These are phyloP conservation scores for Amanita pallidorosea DNA, from an alignment of 768 basidiomycete genomes.

Conservation along the genomic window DNA sequence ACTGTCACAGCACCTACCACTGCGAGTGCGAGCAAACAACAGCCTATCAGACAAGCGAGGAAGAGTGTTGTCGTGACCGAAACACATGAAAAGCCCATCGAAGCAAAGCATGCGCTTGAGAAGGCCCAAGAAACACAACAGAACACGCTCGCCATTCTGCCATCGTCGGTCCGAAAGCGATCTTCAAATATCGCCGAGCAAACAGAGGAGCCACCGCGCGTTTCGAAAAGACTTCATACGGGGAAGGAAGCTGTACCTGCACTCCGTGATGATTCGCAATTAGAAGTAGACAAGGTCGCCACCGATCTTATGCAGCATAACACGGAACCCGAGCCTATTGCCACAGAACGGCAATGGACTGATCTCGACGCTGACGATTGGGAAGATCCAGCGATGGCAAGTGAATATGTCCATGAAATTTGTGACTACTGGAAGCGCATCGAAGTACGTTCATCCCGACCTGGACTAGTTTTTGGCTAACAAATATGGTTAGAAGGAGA, in stretches of 20 bases:
- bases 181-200: conserved; percentile 22
- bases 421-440: conserved; percentile 75
- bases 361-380: conserved; percentile 84
- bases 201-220: conserved; percentile 38
- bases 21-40: neutral
- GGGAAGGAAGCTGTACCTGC: conserved; percentile 20
- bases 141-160: neutral
- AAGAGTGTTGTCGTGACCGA: neutral
- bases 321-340: conserved; percentile 21
- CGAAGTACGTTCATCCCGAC: conserved; percentile 43
- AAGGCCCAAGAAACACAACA: neutral
- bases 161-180: conserved; percentile 9
- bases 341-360: conserved; percentile 51
- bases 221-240: conserved; percentile 55
- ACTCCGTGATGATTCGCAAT: conserved; percentile 26
- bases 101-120: neutral
- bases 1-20: neutral
- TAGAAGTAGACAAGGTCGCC: conserved; percentile 27
- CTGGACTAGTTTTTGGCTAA: neutral
- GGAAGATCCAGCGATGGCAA: conserved; percentile 87
- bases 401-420: conserved; percentile 83
- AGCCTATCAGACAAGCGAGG: conserved; percentile 8
- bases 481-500: conserved; percentile 39
- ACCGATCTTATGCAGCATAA: conserved; percentile 21
- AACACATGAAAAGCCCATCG: neutral